Evolutionary conservation across 2,329 filamentous ascomycete genomes (phyloP).

Genomic region (Fusarium coffeatum): DNA sequence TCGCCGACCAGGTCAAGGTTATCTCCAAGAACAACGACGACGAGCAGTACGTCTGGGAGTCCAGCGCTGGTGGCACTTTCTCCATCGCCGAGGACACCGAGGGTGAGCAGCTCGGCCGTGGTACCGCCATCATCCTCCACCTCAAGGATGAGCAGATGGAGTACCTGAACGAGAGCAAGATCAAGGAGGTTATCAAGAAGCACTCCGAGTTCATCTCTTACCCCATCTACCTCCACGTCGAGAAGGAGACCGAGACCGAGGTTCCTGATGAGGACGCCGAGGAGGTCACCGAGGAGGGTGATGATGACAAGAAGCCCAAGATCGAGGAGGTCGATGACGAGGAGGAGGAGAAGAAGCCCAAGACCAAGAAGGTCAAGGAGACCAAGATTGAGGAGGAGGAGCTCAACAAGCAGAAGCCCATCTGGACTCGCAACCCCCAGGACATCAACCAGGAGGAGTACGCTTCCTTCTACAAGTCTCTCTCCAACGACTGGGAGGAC

Average conservation of each 20-base stretch:
- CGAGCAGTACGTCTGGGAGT: constrained; percentile 99
- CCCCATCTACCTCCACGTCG: constrained; percentile 99
- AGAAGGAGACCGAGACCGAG: constrained; percentile 99
- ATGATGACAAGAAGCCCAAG: constrained; percentile 95
- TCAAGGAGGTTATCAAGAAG: constrained; percentile 99
- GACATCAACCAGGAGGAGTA: constrained; percentile 98
- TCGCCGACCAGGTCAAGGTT: constrained; percentile 95
- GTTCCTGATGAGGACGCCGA: constrained; percentile 92
- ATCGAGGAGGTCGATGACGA: constrained; percentile 92
- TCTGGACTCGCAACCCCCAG: constrained; percentile 98
- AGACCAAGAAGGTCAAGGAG: constrained; percentile 99
- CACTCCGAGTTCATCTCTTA: constrained; percentile 99
- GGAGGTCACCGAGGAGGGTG: constrained; percentile 72
- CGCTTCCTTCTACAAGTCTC: constrained; percentile 99
- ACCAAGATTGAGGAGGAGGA: constrained; percentile 98
- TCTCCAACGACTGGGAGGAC: constrained; percentile 99
- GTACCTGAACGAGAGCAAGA: constrained; percentile 98
- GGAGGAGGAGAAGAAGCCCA: constrained; percentile 91
- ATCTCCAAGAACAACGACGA: constrained; percentile 99
- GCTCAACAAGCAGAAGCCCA: constrained; percentile 99
- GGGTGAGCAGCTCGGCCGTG: constrained; percentile 89
- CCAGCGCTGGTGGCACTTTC: constrained; percentile 96
- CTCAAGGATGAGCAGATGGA: constrained; percentile 99
- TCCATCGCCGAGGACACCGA: constrained; percentile 90
- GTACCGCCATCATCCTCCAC: constrained; percentile 98